A percentile compares a stretch with the other conserved stretches of the same genome.
These are phyloP conservation scores for Roridomyces roridus DNA, from an alignment of 768 basidiomycete genomes.

Conservation along the genomic window DNA sequence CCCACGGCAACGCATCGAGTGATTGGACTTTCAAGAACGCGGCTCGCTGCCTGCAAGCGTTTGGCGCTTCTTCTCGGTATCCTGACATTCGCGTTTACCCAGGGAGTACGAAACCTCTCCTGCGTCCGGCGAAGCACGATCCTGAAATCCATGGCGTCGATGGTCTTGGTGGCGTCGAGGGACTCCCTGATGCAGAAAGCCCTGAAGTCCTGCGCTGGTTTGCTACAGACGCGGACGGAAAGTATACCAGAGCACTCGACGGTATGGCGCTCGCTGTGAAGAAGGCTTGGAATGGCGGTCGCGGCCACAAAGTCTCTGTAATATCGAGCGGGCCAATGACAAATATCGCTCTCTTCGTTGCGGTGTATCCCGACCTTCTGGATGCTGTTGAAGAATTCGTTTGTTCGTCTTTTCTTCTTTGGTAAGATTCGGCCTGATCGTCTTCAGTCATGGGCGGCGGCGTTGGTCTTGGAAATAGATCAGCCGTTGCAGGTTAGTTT, in stretches of 20 bases:
- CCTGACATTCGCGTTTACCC: conserved; percentile 63
- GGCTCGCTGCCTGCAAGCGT: conserved; percentile 77
- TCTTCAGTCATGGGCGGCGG: conserved; percentile 83
- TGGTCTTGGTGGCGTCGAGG: conserved; percentile 86
- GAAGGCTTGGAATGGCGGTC: conserved; percentile 60
- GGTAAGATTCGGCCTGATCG: conserved; percentile 45
- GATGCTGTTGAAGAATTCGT: conserved; percentile 71
- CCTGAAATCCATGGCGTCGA: conserved; percentile 84
- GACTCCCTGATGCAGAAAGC: conserved; percentile 60
- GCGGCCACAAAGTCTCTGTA: conserved; percentile 66
- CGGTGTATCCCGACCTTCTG: conserved; percentile 58
- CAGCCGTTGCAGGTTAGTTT: conserved; percentile 68
- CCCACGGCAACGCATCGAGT: conserved; percentile 79
- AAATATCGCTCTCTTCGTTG: conserved; percentile 74
- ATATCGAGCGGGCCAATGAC: conserved; percentile 88
- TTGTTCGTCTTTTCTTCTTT: conserved; percentile 30
- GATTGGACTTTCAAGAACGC: conserved; percentile 74
- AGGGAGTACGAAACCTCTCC: conserved; percentile 74
- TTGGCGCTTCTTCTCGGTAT: conserved; percentile 56
- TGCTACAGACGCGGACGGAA: conserved; percentile 48
- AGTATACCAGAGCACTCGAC: conserved; percentile 60
- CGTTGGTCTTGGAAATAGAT: conserved; percentile 82
- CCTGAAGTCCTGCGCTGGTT: conserved; percentile 58
- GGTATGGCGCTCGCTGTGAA: conserved; percentile 68
- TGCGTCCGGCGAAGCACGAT: conserved; percentile 66